phyloP scores from a whole-genome alignment of 1,139 yeast species.

The Williopsis jadinii region DNA sequence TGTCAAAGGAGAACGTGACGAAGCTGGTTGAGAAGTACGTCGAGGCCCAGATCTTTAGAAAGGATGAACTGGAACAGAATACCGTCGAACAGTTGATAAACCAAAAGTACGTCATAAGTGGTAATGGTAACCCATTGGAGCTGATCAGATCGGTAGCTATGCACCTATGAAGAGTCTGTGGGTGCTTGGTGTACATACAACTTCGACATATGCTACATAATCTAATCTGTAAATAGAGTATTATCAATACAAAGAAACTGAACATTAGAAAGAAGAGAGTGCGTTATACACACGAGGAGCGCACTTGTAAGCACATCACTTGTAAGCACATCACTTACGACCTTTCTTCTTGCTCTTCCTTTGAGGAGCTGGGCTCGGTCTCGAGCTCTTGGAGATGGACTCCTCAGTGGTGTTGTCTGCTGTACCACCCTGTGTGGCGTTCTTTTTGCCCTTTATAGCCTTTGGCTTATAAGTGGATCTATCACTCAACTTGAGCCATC shows the following conservation, averaged over 20 bases:
- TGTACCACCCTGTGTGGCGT: constrained; percentile 66
- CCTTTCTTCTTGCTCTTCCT: constrained; percentile 26
- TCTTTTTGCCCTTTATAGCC: constrained; percentile 45
- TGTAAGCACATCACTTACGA: constrained; percentile 20
- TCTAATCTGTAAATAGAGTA: no score
- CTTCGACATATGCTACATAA: no score
- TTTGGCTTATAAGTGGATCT: constrained; percentile 75
- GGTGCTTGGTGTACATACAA: no score
- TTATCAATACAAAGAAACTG: no score
- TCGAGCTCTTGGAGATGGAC: constrained; percentile 22
- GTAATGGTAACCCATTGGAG: constrained; percentile 77
- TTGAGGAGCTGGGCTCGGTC: constrained; percentile 17
- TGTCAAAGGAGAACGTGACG: constrained; percentile 48
- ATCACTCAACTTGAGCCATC: constrained; percentile 89
- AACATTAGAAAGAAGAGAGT: no score
- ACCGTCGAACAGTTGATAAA: constrained; percentile 32
- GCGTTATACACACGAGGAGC: no score
- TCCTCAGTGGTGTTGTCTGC: constrained; percentile 49
- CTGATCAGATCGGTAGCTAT: constrained; percentile 43
- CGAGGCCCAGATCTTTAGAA: constrained; percentile 47
- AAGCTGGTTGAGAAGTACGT: constrained; percentile 47
- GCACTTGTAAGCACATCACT: no score
- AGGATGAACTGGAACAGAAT: constrained; percentile 30
- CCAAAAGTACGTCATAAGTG: constrained; percentile 56
- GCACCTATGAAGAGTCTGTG: constrained; percentile 6